Evolutionary conservation across 805 yeast genomes (phyloP).

Genomic region (Monosporozyma aquatica): DNA sequence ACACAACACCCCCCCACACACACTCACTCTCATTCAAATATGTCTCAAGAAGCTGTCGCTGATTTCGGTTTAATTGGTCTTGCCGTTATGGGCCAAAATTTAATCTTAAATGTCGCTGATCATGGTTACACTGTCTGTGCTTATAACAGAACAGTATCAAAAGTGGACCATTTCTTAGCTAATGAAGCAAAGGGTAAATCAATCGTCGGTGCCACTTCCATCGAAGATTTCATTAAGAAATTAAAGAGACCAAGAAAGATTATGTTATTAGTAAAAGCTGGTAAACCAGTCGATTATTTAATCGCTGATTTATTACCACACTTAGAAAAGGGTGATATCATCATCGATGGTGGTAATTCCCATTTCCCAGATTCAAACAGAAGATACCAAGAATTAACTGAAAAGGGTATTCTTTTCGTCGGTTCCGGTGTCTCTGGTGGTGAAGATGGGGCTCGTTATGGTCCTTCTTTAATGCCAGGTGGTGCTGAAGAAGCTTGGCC

Average conservation of each 20-base stretch:
- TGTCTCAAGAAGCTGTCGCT: constrained; percentile 60
- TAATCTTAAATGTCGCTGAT: constrained; percentile 96
- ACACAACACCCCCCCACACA: background rate
- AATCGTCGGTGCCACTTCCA: constrained; percentile 89
- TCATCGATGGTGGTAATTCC: constrained; percentile 99
- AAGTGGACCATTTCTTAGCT: constrained; percentile 87
- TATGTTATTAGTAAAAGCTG: constrained; percentile 91
- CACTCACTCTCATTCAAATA: constrained; percentile 1
- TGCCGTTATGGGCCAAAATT: constrained; percentile 99
- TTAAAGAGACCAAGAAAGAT: constrained; percentile 97
- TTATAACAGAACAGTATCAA: constrained; percentile 93
- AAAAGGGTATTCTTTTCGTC: constrained; percentile 81
- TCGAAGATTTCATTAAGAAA: constrained; percentile 77
- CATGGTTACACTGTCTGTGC: constrained; percentile 98
- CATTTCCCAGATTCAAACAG: constrained; percentile 98
- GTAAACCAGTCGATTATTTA: constrained; percentile 86
- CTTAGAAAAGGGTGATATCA: constrained; percentile 94
- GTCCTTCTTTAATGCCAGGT: constrained; percentile 99
- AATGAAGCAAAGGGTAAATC: constrained; percentile 97
- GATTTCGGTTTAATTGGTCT: constrained; percentile 98
- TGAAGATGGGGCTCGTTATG: constrained; percentile 99
- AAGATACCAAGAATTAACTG: constrained; percentile 81
- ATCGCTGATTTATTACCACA: constrained; percentile 81
- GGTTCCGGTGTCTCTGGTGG: constrained; percentile 99
- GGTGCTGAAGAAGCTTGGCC: constrained; percentile 99